Evolutionary conservation across 352 stramenopile species (phyloP), one percentile per base, ranked within the genome.

Genomic region (Pythium myriotylum): DNA sequence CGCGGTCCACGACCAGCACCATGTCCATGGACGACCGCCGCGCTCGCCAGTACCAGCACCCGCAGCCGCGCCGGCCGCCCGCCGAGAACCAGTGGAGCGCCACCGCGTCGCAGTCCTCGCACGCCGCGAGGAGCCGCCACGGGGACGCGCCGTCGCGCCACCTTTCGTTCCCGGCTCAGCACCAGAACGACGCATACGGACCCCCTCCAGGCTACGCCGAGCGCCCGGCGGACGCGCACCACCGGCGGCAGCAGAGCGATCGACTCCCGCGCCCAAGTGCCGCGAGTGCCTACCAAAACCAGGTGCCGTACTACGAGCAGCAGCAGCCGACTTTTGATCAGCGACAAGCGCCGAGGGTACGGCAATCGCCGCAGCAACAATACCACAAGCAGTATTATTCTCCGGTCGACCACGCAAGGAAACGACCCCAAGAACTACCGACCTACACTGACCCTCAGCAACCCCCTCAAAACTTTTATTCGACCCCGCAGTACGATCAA

Each of bases 1-100:
- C 57, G 39, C 47, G 57, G n/a, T 65, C 57, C 19, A 35, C 43
- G 29, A 24, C 58, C n/a, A 65, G 58, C 40, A 33, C 46, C 39
- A 37, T 64, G 32, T 45, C 48, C 19, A 54, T 47, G 26, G 58
- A 65, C 13, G 50, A 67, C n/a, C 51, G 33, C 33, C 50, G 22
- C 37, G 47, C 37, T 19, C 51, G 35, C 50, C 49, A 39, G 7
- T 42, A 20, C 2, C n/a, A 33, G 24, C 40, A 56, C 19, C 49
- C 12, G 33, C 49, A 13, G 29, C 49, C 26, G 12, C n/a, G 17
- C 20, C 41, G 23, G 37, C 40, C 40, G 20, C 29, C 16, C 32
- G 33, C 24, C 33, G 23, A 42, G 22, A 43, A 61, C 40, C 41
- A 61, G 22, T 23, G 37, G 41, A 50, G 37, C 41, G 39, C 52